These are phyloP conservation scores for Teratosphaeria zuluensis DNA, from an alignment of 2,329 filamentous ascomycete species.

Conservation along the genomic window DNA sequence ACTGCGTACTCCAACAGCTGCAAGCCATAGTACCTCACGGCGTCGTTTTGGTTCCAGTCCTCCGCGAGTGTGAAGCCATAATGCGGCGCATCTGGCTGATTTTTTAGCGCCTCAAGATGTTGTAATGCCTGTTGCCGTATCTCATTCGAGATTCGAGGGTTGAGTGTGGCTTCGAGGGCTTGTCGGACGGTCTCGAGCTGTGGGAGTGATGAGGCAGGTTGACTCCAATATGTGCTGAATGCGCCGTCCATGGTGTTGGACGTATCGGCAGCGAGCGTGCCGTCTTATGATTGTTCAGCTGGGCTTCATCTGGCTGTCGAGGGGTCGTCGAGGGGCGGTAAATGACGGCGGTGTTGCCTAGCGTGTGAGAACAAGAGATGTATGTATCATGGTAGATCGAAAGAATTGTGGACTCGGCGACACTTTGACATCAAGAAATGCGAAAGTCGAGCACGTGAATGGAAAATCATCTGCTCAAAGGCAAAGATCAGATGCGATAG, in stretches of 20 bases:
- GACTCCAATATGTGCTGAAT: slow-evolving; percentile 3
- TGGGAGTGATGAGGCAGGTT: background rate
- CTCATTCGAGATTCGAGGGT: slow-evolving; percentile 68
- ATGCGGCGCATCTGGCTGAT: slow-evolving; percentile 65
- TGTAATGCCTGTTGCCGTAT: slow-evolving; percentile 71
- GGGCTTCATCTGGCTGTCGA: background rate
- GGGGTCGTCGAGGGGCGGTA: background rate
- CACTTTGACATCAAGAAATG: background rate
- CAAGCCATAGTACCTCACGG: slow-evolving; percentile 87
- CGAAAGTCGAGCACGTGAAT: background rate
- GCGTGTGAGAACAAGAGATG: background rate
- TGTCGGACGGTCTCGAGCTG: slow-evolving; percentile 61
- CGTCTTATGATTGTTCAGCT: background rate
- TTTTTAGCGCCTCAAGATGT: slow-evolving; percentile 80
- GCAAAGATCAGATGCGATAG: background rate
- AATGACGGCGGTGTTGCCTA: background rate
- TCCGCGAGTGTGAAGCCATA: slow-evolving; percentile 77
- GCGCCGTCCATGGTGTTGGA: slow-evolving; percentile 2
- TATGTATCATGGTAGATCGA: background rate
- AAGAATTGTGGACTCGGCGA: no score
- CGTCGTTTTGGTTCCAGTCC: slow-evolving; percentile 62
- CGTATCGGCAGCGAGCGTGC: background rate
- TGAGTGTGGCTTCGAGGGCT: slow-evolving; percentile 82
- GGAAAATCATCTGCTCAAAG: background rate
- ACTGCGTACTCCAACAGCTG: slow-evolving; percentile 86